Evolutionary conservation across 352 stramenopile genomes (phyloP).

Genomic region (Aphanomyces invadans): DNA sequence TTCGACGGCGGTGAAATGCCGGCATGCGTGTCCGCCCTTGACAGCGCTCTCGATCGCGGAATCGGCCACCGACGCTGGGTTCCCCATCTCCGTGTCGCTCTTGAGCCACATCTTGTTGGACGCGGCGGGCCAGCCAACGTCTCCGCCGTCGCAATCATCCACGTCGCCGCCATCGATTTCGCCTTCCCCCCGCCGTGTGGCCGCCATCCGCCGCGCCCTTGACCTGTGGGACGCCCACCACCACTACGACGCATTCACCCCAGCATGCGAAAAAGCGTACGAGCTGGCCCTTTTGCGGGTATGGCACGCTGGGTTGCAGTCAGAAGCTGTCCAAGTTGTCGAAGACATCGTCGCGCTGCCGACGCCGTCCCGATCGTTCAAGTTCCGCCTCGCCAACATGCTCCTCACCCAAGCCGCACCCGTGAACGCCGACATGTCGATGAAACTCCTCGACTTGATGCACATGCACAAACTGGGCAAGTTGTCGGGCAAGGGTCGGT

Average conservation of each 20-base stretch:
- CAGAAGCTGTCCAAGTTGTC: not conserved
- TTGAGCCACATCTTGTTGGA: constrained; percentile 2
- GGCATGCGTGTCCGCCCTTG: not conserved
- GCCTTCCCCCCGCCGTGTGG: not conserved
- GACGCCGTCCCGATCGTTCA: not conserved
- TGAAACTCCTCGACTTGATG: constrained; percentile 1
- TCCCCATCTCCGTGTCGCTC: constrained; percentile 5
- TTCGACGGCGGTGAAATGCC: not conserved
- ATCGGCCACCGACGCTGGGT: not conserved
- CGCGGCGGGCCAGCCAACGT: not conserved
- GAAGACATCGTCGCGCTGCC: not conserved
- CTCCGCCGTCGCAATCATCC: not conserved
- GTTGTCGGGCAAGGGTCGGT: not conserved
- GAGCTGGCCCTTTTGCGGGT: constrained; percentile 2
- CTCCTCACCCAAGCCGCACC: not conserved
- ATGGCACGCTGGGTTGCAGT: not conserved
- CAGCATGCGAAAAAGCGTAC: not conserved
- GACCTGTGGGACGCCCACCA: constrained; percentile 10
- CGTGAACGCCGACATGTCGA: not conserved
- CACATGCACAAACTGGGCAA: not conserved
- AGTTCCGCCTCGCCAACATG: constrained; percentile 2
- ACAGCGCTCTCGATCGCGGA: constrained; percentile 2
- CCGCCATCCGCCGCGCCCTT: not conserved
- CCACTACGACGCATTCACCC: not conserved
- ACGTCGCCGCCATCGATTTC: not conserved